phyloP scores from a whole-genome alignment of 1,139 yeast genomes.

The Sugiyamaella castrensis region DNA sequence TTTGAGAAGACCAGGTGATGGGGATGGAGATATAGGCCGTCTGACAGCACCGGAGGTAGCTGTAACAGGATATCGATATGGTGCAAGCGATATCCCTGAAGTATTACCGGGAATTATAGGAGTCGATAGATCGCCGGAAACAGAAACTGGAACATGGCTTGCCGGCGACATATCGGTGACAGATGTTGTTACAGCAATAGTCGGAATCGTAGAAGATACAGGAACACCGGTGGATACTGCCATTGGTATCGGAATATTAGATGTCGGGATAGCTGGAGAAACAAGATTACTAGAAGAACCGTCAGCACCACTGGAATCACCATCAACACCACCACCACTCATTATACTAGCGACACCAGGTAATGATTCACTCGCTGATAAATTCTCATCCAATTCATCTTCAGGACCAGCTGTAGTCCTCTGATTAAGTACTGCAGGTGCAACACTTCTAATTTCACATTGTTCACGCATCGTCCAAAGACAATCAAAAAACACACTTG shows the following conservation, averaged over 20 bases:
- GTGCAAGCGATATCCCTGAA: conserved; percentile 3
- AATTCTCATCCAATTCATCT: conserved; percentile 15
- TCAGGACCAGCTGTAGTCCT: conserved; percentile 26
- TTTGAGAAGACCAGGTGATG: neutral
- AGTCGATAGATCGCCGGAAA: neutral
- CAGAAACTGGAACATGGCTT: neutral
- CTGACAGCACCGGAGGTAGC: conserved; percentile 9
- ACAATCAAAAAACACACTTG: conserved; percentile 88
- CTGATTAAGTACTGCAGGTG: conserved; percentile 37
- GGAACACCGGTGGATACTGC: neutral
- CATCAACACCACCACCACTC: neutral
- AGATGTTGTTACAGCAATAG: neutral
- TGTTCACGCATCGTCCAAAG: conserved; percentile 78
- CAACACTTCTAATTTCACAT: conserved; percentile 54
- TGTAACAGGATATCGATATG: conserved; percentile 7
- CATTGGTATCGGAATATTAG: no score
- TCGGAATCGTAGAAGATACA: neutral
- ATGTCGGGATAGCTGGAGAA: no score
- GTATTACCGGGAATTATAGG: neutral
- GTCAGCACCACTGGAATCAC: no score
- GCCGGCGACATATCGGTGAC: neutral
- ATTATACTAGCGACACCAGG: neutral
- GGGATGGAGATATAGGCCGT: conserved; percentile 3
- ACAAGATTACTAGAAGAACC: no score
- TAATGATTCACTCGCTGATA: neutral